Percentiles rank a stretch among this genome's conserved stretches.
Conservation (phyloP, 2,329 filamentous ascomycete species). For the Penicillium sp. region DNA sequence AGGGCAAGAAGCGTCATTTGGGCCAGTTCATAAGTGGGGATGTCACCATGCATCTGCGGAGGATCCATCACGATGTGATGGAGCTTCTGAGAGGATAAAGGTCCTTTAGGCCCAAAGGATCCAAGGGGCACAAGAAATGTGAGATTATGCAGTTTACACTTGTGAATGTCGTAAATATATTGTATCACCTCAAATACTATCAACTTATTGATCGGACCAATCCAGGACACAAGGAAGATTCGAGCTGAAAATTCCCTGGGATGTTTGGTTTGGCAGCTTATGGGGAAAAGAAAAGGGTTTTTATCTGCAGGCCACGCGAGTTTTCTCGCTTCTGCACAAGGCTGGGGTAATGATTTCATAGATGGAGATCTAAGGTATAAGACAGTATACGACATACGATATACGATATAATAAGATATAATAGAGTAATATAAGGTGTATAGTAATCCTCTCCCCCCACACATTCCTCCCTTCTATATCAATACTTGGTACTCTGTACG, state of each 20-base stretch:
- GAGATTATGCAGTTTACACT: background rate
- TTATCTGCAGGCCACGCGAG: constrained; percentile 11
- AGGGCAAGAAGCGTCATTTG: constrained; percentile 7
- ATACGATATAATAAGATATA: too few relatives aligned
- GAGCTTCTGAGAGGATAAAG: constrained; percentile 14
- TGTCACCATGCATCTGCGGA: constrained; percentile 28
- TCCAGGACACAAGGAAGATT: constrained; percentile 8
- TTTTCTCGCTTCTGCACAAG: constrained; percentile 4
- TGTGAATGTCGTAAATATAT: background rate
- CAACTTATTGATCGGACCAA: constrained; percentile 1
- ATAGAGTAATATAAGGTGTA: too few relatives aligned
- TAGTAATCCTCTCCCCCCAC: too few relatives aligned
- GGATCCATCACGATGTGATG: constrained; percentile 26
- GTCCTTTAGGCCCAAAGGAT: background rate
- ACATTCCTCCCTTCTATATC: too few relatives aligned
- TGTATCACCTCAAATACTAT: background rate
- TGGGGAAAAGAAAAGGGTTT: background rate
- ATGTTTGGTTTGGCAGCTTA: constrained; percentile 7
- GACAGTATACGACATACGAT: too few relatives aligned
- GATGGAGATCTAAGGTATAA: background rate
- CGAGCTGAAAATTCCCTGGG: constrained; percentile 7
- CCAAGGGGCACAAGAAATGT: background rate
- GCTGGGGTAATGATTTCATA: constrained; percentile 13
- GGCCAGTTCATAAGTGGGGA: constrained; percentile 32
- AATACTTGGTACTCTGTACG: too few relatives aligned